Percentiles rank a stretch among this genome's conserved stretches.
Conservation (phyloP, 345 rosid species). For the Hevea brasiliensis region DNA sequence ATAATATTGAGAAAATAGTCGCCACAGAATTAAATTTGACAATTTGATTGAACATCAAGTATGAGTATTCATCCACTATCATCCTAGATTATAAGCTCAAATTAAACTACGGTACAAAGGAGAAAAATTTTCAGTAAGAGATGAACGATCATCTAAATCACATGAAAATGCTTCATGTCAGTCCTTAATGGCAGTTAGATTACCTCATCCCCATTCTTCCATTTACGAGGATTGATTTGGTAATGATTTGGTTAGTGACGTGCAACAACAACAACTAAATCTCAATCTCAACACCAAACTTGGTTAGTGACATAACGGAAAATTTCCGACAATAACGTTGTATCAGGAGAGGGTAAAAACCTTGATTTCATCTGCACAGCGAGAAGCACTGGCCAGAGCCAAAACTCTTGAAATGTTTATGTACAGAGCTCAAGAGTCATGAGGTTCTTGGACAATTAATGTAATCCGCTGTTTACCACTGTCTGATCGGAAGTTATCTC, state of each 20-base stretch:
- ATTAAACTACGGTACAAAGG: conserved; percentile 12
- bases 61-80: background rate
- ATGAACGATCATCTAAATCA: background rate
- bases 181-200: conserved; percentile 22
- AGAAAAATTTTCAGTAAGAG: too few relatives aligned
- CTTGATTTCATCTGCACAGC: background rate
- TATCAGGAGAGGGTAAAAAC: background rate
- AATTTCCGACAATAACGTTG: background rate
- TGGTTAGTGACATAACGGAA: too few relatives aligned
- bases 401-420: conserved; percentile 3
- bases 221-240: background rate
- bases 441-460: conserved; percentile 21
- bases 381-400: background rate
- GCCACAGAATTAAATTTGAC: background rate
- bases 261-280: too few relatives aligned
- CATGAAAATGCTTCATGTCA: background rate
- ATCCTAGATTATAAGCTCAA: background rate
- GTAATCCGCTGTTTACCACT: conserved; percentile 29
- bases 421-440: conserved; percentile 19
- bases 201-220: background rate
- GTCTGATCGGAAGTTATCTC: conserved; percentile 64
- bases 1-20: background rate
- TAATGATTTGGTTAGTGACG: conserved; percentile 10
- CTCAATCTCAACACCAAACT: too few relatives aligned
- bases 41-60: conserved; percentile 6